phyloP scores from a whole-genome alignment of 1,139 yeast genomes.

The Saccharomyces pastorianus region DNA sequence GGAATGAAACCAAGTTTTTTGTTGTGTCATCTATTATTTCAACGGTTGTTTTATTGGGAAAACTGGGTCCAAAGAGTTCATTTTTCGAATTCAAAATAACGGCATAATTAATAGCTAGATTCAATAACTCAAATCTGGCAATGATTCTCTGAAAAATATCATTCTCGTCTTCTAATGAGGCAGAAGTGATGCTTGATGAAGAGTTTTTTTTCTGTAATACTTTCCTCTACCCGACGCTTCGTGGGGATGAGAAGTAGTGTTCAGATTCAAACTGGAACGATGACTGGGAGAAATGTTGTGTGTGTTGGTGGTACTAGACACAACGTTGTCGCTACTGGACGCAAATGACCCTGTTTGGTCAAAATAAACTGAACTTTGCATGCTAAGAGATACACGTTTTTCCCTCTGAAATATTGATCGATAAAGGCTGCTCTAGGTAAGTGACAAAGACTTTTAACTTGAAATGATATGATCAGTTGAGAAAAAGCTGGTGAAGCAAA shows the following conservation, averaged over 20 bases:
- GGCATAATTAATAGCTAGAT: slow-evolving; percentile 66
- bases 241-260: slow-evolving; percentile 4
- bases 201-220: slow-evolving; percentile 40
- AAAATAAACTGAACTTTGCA: slow-evolving; percentile 4
- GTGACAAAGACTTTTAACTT: background rate
- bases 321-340: background rate
- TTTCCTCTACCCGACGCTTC: slow-evolving; percentile 8
- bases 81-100: slow-evolving; percentile 55
- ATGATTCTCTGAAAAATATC: slow-evolving; percentile 32
- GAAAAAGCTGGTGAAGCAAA: background rate
- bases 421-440: background rate
- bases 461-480: background rate
- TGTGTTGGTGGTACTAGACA: slow-evolving; percentile 2
- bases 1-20: slow-evolving; percentile 25
- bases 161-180: slow-evolving; percentile 6
- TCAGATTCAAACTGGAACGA: slow-evolving; percentile 12
- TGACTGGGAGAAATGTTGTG: slow-evolving; percentile 15
- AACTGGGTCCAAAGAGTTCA: slow-evolving; percentile 52
- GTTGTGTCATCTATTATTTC: slow-evolving; percentile 40
- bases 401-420: background rate
- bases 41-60: slow-evolving; percentile 42
- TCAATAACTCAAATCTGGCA: slow-evolving; percentile 58
- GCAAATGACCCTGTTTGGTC: background rate
- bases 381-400: background rate
- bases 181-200: background rate